These are phyloP conservation scores for Dissophora globulifera DNA, from an alignment of 192 early-diverging fungal genomes.

Conservation along the genomic window DNA sequence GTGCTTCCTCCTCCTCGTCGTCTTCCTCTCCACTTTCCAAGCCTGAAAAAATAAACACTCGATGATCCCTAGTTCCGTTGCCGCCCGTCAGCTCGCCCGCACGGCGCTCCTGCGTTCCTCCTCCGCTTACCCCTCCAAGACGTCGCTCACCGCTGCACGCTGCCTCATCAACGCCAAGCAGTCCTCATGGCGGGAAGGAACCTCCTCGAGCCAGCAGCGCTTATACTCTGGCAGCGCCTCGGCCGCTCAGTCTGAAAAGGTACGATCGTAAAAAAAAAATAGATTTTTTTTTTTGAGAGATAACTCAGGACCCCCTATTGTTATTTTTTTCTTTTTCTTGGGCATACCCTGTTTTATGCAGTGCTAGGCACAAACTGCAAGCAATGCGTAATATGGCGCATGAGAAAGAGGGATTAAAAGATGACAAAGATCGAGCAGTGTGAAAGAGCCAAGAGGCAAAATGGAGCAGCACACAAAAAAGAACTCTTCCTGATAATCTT, in stretches of 20 bases:
- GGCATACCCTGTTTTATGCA: too few species aligned
- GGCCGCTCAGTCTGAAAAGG: conserved; percentile 47
- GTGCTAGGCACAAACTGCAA: too few species aligned
- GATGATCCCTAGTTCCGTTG: conserved; percentile 33
- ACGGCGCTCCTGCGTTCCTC: conserved; percentile 27
- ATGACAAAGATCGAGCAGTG: too few species aligned
- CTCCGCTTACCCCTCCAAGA: conserved; percentile 13
- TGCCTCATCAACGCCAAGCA: conserved; percentile 33
- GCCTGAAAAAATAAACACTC: not conserved
- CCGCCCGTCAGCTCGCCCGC: conserved; percentile 17
- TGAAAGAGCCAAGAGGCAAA: too few species aligned
- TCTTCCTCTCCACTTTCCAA: not conserved
- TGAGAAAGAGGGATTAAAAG: too few species aligned
- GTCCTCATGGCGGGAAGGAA: conserved; percentile 29
- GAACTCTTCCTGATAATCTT: too few species aligned
- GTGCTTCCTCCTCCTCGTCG: not conserved
- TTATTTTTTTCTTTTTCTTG: not conserved
- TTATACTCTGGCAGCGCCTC: conserved; percentile 37
- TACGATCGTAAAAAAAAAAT: not conserved
- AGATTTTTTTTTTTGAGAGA: conserved; percentile 6
- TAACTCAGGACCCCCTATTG: not conserved
- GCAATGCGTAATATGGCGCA: too few species aligned
- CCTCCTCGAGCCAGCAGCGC: conserved; percentile 6
- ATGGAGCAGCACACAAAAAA: too few species aligned
- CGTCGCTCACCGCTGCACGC: conserved; percentile 28